phyloP scores from a whole-genome alignment of 352 stramenopile species.

The Phytophthora aleatoria region DNA sequence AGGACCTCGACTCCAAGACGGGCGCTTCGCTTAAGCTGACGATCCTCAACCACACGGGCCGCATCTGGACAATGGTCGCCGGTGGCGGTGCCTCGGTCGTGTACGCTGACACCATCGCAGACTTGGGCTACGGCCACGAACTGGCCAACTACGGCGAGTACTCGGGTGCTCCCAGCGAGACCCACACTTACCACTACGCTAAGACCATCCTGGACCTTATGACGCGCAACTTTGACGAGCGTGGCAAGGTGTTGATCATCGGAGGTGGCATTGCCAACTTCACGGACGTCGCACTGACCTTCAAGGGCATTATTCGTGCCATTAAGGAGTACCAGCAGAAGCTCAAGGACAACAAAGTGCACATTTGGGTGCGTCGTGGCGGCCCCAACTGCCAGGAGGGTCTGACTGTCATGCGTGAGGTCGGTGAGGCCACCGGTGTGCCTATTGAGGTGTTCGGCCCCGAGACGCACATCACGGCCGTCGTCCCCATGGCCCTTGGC shows the following conservation, averaged over 20 bases:
- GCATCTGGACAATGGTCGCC: slow-evolving; percentile 98
- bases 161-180: slow-evolving; percentile 94
- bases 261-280: slow-evolving; percentile 98
- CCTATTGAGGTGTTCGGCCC: slow-evolving; percentile 96
- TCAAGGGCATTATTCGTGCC: slow-evolving; percentile 97
- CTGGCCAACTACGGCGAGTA: slow-evolving; percentile 99
- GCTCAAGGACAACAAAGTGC: slow-evolving; percentile 88
- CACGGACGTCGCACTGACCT: slow-evolving; percentile 97
- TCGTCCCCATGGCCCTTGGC: slow-evolving; percentile 94
- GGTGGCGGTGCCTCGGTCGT: slow-evolving; percentile 96
- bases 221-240: slow-evolving; percentile 91
- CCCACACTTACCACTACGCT: slow-evolving; percentile 97
- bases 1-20: slow-evolving; percentile 95
- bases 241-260: slow-evolving; percentile 97
- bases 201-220: slow-evolving; percentile 97
- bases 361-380: slow-evolving; percentile 96
- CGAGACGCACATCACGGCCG: slow-evolving; percentile 95
- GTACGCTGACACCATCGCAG: slow-evolving; percentile 97
- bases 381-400: slow-evolving; percentile 98
- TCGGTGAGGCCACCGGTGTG: slow-evolving; percentile 89
- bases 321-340: slow-evolving; percentile 93
- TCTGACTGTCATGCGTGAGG: slow-evolving; percentile 92
- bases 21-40: slow-evolving; percentile 96
- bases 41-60: slow-evolving; percentile 95
- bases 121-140: slow-evolving; percentile 93